Conservation (phyloP, 441 rosid genomes). For the Hura crepitans region DNA sequence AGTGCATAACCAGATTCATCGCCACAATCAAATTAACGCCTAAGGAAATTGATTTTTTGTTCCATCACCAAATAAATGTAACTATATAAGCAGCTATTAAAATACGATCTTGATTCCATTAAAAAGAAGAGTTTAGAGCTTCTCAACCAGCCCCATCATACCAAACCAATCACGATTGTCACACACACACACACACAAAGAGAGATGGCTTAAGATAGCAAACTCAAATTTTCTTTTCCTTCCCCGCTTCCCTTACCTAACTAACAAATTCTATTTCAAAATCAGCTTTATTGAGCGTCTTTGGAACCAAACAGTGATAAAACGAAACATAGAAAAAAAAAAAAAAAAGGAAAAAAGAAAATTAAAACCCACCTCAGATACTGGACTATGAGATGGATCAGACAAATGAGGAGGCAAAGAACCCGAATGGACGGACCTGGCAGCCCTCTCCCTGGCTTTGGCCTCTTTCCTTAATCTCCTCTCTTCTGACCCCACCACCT, state of each 20-base stretch:
- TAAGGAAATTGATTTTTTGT: neutral
- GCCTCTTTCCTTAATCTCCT: constrained; percentile 42
- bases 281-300: neutral
- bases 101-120: too few species aligned
- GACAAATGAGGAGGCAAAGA: constrained; percentile 89
- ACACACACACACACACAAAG: neutral
- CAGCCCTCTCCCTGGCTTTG: constrained; percentile 43
- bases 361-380: constrained; percentile 63
- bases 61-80: neutral
- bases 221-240: neutral
- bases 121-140: neutral
- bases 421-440: constrained; percentile 66
- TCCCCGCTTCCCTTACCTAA: neutral
- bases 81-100: too few species aligned
- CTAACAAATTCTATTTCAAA: neutral
- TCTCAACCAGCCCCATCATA: constrained; percentile 9
- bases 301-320: neutral
- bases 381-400: constrained; percentile 97
- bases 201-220: constrained; percentile 4
- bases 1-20: neutral
- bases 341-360: neutral
- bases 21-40: neutral
- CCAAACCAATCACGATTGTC: constrained; percentile 2
- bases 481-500: constrained; percentile 32
- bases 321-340: neutral